Conservation (phyloP, 192 early-diverging fungal genomes). For the Entophlyctis luteolus region DNA sequence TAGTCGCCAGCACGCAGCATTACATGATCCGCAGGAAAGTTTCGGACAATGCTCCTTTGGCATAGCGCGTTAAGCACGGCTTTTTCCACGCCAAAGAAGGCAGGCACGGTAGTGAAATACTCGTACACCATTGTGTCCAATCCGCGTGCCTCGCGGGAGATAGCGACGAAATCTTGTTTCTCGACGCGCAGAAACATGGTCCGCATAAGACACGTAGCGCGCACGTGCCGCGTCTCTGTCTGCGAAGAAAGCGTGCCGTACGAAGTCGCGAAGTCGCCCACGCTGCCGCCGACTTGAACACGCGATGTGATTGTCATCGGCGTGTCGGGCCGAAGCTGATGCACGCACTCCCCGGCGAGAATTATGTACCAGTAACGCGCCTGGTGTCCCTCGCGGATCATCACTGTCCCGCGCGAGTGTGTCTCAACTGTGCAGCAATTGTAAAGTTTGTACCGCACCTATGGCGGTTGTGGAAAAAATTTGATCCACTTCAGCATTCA, state of each 20-base stretch:
- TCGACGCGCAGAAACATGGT: constrained; percentile 16
- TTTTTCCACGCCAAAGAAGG: constrained; percentile 23
- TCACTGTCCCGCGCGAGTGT: constrained; percentile 16
- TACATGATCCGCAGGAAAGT: constrained; percentile 16
- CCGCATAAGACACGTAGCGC: constrained; percentile 24
- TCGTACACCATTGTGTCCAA: constrained; percentile 22
- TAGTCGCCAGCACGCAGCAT: constrained; percentile 25
- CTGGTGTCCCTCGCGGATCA: constrained; percentile 26
- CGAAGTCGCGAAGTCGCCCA: constrained; percentile 12
- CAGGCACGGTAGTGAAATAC: constrained; percentile 24
- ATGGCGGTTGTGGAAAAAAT: background rate
- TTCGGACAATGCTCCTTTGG: constrained; percentile 23
- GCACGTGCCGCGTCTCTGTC: constrained; percentile 3
- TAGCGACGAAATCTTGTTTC: constrained; percentile 23
- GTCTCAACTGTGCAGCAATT: constrained; percentile 22
- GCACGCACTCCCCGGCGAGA: constrained; percentile 24
- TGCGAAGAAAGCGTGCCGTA: background rate
- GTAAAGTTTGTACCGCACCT: constrained; percentile 32
- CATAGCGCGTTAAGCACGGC: background rate
- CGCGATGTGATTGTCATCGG: constrained; percentile 18
- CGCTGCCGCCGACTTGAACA: constrained; percentile 9
- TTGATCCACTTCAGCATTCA: background rate
- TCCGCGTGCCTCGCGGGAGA: constrained; percentile 14
- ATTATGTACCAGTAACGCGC: constrained; percentile 22
- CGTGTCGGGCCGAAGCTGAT: constrained; percentile 15